Evolutionary conservation across 805 yeast species (phyloP).

Genomic region (Myxozyma nipponensis): DNA sequence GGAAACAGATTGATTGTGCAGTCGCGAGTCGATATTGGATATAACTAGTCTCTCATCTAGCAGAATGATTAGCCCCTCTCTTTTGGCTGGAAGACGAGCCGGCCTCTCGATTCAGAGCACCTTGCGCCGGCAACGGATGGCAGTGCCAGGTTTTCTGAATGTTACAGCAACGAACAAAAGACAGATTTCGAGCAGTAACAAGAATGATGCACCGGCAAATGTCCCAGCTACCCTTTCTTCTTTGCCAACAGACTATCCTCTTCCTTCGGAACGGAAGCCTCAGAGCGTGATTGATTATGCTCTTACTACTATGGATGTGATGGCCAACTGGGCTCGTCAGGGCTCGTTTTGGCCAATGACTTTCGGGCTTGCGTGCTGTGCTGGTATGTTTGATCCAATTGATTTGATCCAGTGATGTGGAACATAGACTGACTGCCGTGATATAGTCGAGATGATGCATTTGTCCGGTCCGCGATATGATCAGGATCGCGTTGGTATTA

Average conservation of each 20-base stretch:
- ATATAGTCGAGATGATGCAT: slow-evolving; percentile 85
- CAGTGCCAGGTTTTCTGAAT: no score
- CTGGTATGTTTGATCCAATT: slow-evolving; percentile 37
- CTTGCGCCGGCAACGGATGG: no score
- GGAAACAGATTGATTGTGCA: no score
- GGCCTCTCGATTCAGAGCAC: no score
- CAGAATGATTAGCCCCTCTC: no score
- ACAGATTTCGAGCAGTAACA: background rate
- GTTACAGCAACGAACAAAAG: no score
- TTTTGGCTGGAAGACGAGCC: no score
- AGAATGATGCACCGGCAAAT: background rate
- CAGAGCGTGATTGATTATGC: slow-evolving; percentile 70
- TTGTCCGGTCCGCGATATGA: slow-evolving; percentile 87
- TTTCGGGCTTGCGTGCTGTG: slow-evolving; percentile 89
- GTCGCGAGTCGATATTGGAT: no score
- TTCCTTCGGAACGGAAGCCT: slow-evolving; percentile 60
- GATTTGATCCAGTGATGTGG: background rate
- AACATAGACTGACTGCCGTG: background rate
- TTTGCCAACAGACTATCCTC: slow-evolving; percentile 65
- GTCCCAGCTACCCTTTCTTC: slow-evolving; percentile 22
- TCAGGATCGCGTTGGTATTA: slow-evolving; percentile 87
- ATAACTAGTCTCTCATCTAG: no score
- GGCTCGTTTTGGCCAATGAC: slow-evolving; percentile 93
- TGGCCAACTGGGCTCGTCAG: slow-evolving; percentile 88
- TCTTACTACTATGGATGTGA: slow-evolving; percentile 72